Base-by-base conservation (phyloP, 1,284 basidiomycete genomes). In the Tranzscheliella williamsii region DNA sequence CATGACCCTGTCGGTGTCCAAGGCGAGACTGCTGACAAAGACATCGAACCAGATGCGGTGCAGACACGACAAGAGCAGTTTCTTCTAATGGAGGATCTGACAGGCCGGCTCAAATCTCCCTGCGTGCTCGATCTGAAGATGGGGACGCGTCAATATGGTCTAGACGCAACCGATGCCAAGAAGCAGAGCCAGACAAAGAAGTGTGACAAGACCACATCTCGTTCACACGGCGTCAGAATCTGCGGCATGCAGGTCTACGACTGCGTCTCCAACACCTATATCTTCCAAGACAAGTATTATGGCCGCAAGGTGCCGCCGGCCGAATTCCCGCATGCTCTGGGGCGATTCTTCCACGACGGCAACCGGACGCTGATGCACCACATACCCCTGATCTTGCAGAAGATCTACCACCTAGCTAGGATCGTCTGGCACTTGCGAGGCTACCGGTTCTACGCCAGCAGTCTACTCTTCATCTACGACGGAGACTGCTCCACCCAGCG, bases 111-210 rank as follows among this genome's bases (percentile, higher is more conserved):
- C 67, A 93, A 89, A 78, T 86, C 85, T 42, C 91, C 95, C 4
- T 99, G 94, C 75, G 95, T 99, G 32, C 85, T 98, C 63, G 94
- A 99, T 79, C 82, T 98, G 70, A 99, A 98, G 83, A 98, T 98
- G 94, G 94, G 94, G 12, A 97, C 93, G 24, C 84, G 94, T 32
- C 94, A 99, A 80, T 97, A 98, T 79, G 95, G 95, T 13, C 89
- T 95, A 79, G 91, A 97, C 72, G 94, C 94, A 18, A 90, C 89
- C 4, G 82, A 87, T 0, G 83, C 86, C 46, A 99, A 99, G 82
- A 96, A 95, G 84, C 89, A 87, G 80, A 95, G 91, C 73, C 95
- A 99, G 81, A 86, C 94, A 38, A 95, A 94, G 80, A 99, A 99
- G 80, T 97, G 94, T 78, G 91, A 96, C 78, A 84, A 88, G 55